Percentiles rank a stretch among this genome's conserved stretches.
phyloP scores from a whole-genome alignment of 1,284 basidiomycete species.

The Trichosporon asahii region DNA sequence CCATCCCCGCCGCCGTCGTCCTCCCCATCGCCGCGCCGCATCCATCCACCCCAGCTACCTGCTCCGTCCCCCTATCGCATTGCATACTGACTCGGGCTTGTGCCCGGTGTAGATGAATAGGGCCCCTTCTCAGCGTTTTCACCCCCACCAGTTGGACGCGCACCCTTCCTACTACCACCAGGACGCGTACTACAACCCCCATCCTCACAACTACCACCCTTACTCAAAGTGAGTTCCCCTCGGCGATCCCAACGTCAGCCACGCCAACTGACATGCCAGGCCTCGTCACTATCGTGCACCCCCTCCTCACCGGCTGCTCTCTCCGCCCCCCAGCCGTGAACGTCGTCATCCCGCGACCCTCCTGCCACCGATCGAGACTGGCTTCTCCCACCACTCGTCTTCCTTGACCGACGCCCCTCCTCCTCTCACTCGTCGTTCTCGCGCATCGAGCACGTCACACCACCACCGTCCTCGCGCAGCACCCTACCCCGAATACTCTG shows the following conservation, averaged over 20 bases:
- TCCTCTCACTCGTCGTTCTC: slow-evolving; percentile 7
- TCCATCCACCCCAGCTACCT: neutral
- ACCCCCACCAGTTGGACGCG: slow-evolving; percentile 6
- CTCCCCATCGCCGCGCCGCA: neutral
- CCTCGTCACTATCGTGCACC: slow-evolving; percentile 9
- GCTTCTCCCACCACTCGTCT: neutral
- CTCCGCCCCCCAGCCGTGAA: slow-evolving; percentile 10
- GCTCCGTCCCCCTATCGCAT: neutral
- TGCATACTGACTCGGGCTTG: slow-evolving; percentile 10
- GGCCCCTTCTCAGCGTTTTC: slow-evolving; percentile 8
- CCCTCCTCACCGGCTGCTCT: slow-evolving; percentile 9
- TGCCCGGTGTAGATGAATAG: slow-evolving; percentile 13
- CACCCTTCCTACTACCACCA: slow-evolving; percentile 1
- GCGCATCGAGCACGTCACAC: slow-evolving; percentile 5
- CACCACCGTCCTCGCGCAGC: neutral
- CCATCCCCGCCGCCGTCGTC: neutral
- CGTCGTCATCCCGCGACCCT: slow-evolving; percentile 5
- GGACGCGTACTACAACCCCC: neutral
- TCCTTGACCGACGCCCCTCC: slow-evolving; percentile 8
- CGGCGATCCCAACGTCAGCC: neutral
- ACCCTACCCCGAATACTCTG: neutral
- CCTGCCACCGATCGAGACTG: slow-evolving; percentile 5
- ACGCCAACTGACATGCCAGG: neutral
- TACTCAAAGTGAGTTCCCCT: slow-evolving; percentile 10
- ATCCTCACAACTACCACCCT: slow-evolving; percentile 14